Evolutionary conservation across 805 yeast genomes (phyloP).

Genomic region (Candida tibetensis): DNA sequence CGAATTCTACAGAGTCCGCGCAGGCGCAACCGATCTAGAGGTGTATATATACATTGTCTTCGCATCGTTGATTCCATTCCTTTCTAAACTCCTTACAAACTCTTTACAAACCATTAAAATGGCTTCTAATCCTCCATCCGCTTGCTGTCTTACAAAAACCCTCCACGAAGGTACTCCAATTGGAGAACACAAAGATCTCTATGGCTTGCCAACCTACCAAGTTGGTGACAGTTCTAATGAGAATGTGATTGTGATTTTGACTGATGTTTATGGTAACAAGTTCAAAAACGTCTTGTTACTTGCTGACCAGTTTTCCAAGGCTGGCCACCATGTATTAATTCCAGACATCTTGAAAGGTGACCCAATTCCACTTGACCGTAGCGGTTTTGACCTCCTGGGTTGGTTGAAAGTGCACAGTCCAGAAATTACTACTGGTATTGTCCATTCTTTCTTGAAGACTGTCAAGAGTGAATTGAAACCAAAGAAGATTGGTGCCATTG

Average conservation of each 20-base stretch:
- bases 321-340: slow-evolving; percentile 21
- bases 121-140: slow-evolving; percentile 14
- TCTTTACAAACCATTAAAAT: slow-evolving; percentile 4
- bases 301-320: slow-evolving; percentile 26
- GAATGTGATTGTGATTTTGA: slow-evolving; percentile 22
- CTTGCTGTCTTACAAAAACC: slow-evolving; percentile 21
- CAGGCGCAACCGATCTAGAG: neutral
- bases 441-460: slow-evolving; percentile 7
- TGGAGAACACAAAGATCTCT: slow-evolving; percentile 19
- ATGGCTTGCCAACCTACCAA: slow-evolving; percentile 28
- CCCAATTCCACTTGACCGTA: slow-evolving; percentile 9
- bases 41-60: no score
- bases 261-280: slow-evolving; percentile 30
- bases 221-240: slow-evolving; percentile 22
- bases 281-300: slow-evolving; percentile 26
- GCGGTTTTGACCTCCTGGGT: slow-evolving; percentile 1
- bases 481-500: slow-evolving; percentile 15
- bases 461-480: slow-evolving; percentile 6
- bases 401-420: slow-evolving; percentile 12
- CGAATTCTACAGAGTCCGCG: slow-evolving; percentile 1
- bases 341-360: slow-evolving; percentile 32
- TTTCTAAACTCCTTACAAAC: no score
- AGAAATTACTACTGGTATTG: slow-evolving; percentile 11
- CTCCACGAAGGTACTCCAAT: slow-evolving; percentile 28
- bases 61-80: no score